Conservation (phyloP, 306 rosid genomes). For the Alnus rubra region DNA sequence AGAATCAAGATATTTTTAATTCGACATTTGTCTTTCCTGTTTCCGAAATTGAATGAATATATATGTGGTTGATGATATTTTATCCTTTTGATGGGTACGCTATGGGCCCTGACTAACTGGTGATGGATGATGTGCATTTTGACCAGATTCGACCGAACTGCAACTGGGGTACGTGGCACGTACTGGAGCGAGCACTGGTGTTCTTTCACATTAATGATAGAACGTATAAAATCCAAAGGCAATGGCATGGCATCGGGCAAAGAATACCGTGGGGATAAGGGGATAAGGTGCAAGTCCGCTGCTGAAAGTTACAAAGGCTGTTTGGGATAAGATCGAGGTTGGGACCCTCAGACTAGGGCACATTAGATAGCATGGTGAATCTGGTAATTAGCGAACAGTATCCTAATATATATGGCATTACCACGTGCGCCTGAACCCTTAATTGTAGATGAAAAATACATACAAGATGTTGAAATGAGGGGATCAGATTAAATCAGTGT, state of each 20-base stretch:
- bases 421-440: too few species aligned
- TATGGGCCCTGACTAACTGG: slow-evolving; percentile 16
- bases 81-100: background rate
- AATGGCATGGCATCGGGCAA: background rate
- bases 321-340: too few species aligned
- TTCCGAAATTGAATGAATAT: background rate
- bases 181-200: slow-evolving; percentile 7
- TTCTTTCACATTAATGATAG: background rate
- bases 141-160: slow-evolving; percentile 6
- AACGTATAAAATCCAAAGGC: slow-evolving; percentile 16
- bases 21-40: background rate
- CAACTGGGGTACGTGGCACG: background rate
- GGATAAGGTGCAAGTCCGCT: too few species aligned
- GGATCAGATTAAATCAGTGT: too few species aligned
- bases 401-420: too few species aligned
- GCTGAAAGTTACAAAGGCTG: too few species aligned
- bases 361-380: too few species aligned
- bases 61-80: background rate
- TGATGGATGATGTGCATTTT: slow-evolving; percentile 1
- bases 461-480: too few species aligned
- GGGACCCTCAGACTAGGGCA: too few species aligned
- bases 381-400: too few species aligned
- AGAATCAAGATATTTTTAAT: slow-evolving; percentile 4
- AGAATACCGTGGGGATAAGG: too few species aligned
- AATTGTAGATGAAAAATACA: too few species aligned